Percentiles rank a stretch among this genome's conserved stretches.
phyloP scores from a whole-genome alignment of 139 green algal species.

The Medakamo hakoo region DNA sequence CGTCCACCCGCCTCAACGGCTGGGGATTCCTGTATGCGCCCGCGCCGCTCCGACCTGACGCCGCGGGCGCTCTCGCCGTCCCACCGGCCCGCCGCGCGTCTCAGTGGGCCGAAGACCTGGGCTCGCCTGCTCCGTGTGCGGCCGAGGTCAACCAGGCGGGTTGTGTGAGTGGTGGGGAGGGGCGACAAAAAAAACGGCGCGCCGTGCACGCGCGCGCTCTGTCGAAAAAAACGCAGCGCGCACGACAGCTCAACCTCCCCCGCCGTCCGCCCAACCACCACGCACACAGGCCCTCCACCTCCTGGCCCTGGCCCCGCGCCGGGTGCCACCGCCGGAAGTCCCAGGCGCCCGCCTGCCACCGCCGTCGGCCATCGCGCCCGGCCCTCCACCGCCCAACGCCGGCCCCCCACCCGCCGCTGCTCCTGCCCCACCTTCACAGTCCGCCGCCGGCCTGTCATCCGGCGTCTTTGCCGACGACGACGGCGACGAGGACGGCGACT shows the following conservation, averaged over 20 bases:
- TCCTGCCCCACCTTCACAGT: not conserved
- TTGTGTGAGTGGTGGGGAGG: not conserved
- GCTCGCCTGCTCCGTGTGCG: not conserved
- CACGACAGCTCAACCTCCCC: not conserved
- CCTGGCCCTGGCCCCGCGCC: not conserved
- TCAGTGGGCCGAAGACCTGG: not conserved
- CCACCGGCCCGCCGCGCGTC: too few species aligned
- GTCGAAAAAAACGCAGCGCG: too few species aligned
- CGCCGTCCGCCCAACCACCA: too few species aligned
- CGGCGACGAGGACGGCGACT: conserved; percentile 2
- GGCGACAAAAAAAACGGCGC: not conserved
- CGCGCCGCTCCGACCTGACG: not conserved
- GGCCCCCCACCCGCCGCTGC: not conserved
- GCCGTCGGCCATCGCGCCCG: too few species aligned
- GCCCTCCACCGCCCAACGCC: not conserved
- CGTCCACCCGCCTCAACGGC: too few species aligned
- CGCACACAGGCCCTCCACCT: not conserved
- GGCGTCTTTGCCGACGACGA: conserved; percentile 7
- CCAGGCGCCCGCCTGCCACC: not conserved
- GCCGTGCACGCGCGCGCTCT: too few species aligned
- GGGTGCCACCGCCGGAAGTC: not conserved
- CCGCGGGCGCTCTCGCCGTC: not conserved
- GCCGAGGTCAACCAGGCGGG: not conserved
- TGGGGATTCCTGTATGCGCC: not conserved
- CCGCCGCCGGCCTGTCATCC: not conserved